Evolutionary conservation across 2,329 filamentous ascomycete species (phyloP).

Genomic region (Ophiostoma piceae): DNA sequence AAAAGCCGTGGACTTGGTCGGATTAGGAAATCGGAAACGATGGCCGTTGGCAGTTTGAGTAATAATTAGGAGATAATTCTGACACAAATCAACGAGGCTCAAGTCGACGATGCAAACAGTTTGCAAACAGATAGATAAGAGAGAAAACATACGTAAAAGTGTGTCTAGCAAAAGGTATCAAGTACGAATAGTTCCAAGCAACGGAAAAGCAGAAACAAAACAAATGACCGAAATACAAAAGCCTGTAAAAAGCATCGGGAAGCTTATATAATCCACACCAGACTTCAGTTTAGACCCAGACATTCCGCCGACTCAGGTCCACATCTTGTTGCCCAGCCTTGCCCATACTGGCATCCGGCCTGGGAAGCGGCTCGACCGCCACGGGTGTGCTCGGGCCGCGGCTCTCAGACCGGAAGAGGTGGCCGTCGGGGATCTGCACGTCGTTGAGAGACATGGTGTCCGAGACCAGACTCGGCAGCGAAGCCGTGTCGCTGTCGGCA

Average conservation of each 20-base stretch:
- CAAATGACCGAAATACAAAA: background rate
- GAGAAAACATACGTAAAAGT: background rate
- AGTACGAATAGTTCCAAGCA: background rate
- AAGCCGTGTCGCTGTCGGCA: background rate
- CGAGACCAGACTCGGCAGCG: conserved; percentile 5
- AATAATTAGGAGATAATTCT: background rate
- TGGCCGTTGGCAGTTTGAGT: background rate
- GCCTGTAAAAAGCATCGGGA: background rate
- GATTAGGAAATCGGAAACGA: background rate
- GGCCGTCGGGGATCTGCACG: conserved; percentile 4
- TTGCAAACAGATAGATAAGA: background rate
- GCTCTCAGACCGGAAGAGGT: background rate
- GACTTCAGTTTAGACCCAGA: background rate
- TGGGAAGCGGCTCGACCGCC: conserved; percentile 15
- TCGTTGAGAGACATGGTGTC: conserved; percentile 8
- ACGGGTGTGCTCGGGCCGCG: background rate
- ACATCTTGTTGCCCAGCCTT: background rate
- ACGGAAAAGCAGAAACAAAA: background rate
- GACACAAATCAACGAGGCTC: background rate
- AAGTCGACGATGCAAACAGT: background rate
- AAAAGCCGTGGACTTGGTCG: background rate
- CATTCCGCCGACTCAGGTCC: background rate
- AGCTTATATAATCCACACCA: background rate
- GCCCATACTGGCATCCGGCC: background rate
- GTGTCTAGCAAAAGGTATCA: conserved; percentile 10